These are phyloP conservation scores for Lactarius quietus DNA, from an alignment of 768 basidiomycete genomes.

Conservation along the genomic window DNA sequence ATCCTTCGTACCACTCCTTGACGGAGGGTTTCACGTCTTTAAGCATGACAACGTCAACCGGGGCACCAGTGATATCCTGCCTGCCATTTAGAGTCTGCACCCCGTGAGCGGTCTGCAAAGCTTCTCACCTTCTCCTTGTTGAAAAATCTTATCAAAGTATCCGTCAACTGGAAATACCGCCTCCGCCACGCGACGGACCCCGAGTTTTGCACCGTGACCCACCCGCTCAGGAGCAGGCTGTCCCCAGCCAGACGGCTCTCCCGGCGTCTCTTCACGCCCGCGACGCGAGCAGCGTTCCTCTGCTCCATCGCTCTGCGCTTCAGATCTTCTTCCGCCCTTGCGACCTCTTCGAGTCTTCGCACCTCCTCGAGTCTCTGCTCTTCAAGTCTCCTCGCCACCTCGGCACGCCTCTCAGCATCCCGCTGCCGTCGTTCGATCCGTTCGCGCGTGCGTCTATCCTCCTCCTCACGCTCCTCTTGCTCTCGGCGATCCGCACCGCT, in stretches of 20 bases:
- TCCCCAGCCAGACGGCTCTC: conserved; percentile 12
- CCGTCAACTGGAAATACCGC: conserved; percentile 24
- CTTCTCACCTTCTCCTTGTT: conserved; percentile 16
- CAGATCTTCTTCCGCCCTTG: conserved; percentile 17
- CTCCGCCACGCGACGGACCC: conserved; percentile 23
- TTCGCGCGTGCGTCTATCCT: conserved; percentile 10
- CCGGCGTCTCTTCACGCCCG: conserved; percentile 16
- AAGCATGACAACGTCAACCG: conserved; percentile 17
- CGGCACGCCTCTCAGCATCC: conserved; percentile 18
- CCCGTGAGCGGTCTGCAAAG: neutral
- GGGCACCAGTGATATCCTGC: conserved; percentile 10
- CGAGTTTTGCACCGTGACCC: conserved; percentile 23
- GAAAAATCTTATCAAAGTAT: conserved; percentile 14
- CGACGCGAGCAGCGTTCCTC: conserved; percentile 12
- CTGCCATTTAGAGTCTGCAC: neutral
- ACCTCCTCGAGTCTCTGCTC: conserved; percentile 17
- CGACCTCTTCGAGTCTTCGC: conserved; percentile 6
- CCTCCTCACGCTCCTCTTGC: conserved; percentile 18
- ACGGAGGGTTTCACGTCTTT: neutral
- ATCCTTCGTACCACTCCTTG: conserved; percentile 25
- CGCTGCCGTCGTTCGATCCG: conserved; percentile 14
- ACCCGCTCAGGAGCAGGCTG: conserved; percentile 18
- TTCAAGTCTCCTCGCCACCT: conserved; percentile 5
- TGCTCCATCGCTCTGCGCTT: conserved; percentile 8
- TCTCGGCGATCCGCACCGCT: conserved; percentile 6